These are phyloP conservation scores for Davidsoniella neocaledoniae DNA, from an alignment of 2,329 filamentous ascomycete genomes.

Conservation along the genomic window DNA sequence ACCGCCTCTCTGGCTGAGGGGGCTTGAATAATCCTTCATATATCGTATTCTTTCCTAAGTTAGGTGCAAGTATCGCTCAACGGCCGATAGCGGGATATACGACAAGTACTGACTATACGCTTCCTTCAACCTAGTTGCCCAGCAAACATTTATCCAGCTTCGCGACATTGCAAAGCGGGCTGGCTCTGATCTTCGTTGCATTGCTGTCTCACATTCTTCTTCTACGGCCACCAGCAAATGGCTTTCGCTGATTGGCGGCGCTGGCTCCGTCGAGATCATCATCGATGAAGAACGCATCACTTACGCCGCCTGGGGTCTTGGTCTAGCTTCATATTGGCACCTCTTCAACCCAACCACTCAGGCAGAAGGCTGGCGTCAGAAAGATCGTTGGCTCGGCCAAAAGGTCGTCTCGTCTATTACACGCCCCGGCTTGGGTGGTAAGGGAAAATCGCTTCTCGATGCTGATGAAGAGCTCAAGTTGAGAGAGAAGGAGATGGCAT, in stretches of 20 bases:
- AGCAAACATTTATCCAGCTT: conserved; percentile 39
- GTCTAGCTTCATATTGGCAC: conserved; percentile 32
- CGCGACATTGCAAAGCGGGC: conserved; percentile 34
- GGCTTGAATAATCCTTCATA: too few relatives aligned
- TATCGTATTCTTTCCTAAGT: too few relatives aligned
- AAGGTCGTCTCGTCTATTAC: conserved; percentile 30
- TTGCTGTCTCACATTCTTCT: conserved; percentile 44
- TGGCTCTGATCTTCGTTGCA: conserved; percentile 32
- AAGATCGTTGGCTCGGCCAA: conserved; percentile 33
- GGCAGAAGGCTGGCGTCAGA: conserved; percentile 35
- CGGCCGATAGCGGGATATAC: too few relatives aligned
- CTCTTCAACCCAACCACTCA: conserved; percentile 37
- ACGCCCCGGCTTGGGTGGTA: conserved; percentile 2
- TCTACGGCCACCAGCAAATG: conserved; percentile 37
- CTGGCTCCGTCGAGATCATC: conserved; percentile 38
- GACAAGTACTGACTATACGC: neutral
- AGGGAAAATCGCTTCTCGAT: conserved; percentile 3
- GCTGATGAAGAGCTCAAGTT: conserved; percentile 1
- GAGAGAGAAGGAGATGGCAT: neutral
- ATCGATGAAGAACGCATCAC: conserved; percentile 38
- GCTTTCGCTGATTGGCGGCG: conserved; percentile 39
- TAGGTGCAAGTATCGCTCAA: too few relatives aligned
- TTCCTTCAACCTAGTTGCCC: conserved; percentile 27
- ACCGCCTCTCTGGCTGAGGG: too few relatives aligned
- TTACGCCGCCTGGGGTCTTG: conserved; percentile 44